These are phyloP conservation scores for Talaromyces atroroseus DNA, from an alignment of 2,329 filamentous ascomycete species.

Conservation along the genomic window DNA sequence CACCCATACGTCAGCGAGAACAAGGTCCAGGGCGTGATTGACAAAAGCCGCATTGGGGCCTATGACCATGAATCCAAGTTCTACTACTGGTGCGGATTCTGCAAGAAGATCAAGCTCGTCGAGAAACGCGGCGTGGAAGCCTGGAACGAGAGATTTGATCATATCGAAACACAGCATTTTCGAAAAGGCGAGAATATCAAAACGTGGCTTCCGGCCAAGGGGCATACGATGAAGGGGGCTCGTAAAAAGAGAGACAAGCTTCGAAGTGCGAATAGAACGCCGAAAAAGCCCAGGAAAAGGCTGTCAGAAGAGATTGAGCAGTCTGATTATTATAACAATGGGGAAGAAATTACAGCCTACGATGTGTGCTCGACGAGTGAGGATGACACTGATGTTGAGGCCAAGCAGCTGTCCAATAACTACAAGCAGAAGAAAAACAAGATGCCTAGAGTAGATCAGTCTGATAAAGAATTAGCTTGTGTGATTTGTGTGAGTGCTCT, in stretches of 20 bases:
- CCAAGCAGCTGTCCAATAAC: not conserved
- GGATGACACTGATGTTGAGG: not conserved
- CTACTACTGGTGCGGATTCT: constrained; percentile 87
- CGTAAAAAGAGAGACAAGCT: constrained; percentile 14
- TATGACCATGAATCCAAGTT: constrained; percentile 49
- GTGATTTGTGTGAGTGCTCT: constrained; percentile 1
- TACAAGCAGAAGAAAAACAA: not conserved
- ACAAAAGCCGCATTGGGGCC: constrained; percentile 56
- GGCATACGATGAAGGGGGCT: constrained; percentile 20
- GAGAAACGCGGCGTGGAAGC: constrained; percentile 47
- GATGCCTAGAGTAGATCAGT: not conserved
- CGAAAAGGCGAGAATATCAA: constrained; percentile 29
- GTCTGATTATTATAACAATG: not conserved
- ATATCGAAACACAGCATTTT: constrained; percentile 62
- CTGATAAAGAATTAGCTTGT: not conserved
- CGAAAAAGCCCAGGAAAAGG: not conserved
- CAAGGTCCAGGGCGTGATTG: constrained; percentile 26
- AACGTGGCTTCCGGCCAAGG: constrained; percentile 28
- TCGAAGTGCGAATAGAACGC: constrained; percentile 8
- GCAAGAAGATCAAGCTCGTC: constrained; percentile 52
- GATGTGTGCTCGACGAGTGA: not conserved
- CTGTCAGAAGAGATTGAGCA: not conserved
- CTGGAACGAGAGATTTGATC: constrained; percentile 60
- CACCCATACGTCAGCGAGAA: constrained; percentile 41
- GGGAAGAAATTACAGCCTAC: not conserved